Evolutionary conservation across 2,329 filamentous ascomycete species (phyloP).

Genomic region (Stachybotrys chartarum): DNA sequence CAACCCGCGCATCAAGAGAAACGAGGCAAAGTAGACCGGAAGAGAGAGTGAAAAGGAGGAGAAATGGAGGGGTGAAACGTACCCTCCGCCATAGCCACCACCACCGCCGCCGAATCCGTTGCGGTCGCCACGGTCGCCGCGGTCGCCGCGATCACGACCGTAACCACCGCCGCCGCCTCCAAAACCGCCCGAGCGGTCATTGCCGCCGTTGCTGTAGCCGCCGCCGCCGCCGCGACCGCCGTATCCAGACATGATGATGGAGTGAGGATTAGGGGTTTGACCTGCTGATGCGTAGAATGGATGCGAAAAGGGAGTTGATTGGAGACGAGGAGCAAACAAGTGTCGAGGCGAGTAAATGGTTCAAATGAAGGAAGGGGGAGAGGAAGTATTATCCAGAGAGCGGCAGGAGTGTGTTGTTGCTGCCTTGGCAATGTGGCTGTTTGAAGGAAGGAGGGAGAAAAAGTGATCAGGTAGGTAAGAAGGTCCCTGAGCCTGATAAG

Average conservation of each 20-base stretch:
- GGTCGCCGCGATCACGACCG: constrained; percentile 38
- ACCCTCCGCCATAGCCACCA: constrained; percentile 29
- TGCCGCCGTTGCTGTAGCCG: constrained; percentile 19
- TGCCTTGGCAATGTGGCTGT: background rate
- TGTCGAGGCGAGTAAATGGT: background rate
- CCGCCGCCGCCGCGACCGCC: constrained; percentile 18
- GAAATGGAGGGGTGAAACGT: constrained; percentile 16
- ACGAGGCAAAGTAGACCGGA: background rate
- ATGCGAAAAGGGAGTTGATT: background rate
- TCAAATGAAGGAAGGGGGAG: constrained; percentile 12
- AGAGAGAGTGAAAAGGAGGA: constrained; percentile 1
- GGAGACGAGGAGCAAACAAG: background rate
- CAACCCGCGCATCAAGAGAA: too few species aligned
- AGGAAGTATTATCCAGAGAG: background rate
- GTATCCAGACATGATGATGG: constrained; percentile 37
- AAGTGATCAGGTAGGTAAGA: background rate
- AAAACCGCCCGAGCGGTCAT: constrained; percentile 21
- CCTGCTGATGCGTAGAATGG: constrained; percentile 1
- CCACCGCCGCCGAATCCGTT: constrained; percentile 21
- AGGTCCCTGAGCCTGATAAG: background rate
- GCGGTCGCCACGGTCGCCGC: constrained; percentile 30
- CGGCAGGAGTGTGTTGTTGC: background rate
- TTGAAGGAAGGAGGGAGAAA: constrained; percentile 2
- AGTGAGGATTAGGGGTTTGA: constrained; percentile 3
- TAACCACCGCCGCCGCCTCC: constrained; percentile 23